A percentile compares a stretch with the other conserved stretches of the same genome.
Conservation (phyloP, 2,329 filamentous ascomycete species). For the Fusarium irregulare region DNA sequence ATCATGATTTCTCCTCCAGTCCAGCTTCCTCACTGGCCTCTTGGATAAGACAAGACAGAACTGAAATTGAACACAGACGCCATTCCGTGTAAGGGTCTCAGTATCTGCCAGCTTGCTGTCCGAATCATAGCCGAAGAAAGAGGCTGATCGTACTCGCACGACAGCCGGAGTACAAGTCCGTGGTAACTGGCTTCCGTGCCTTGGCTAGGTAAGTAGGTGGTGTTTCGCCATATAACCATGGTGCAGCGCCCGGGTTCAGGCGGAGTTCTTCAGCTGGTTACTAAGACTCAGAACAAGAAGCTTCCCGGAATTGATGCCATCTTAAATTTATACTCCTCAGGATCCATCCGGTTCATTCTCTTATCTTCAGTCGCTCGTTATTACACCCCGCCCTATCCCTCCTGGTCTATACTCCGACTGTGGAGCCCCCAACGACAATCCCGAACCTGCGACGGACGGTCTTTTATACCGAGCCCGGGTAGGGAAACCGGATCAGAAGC, state of each 20-base stretch:
- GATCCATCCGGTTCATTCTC: conserved; percentile 39
- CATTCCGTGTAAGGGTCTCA: conserved; percentile 41
- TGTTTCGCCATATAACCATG: conserved; percentile 32
- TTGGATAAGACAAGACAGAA: conserved; percentile 23
- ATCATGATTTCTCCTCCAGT: not conserved
- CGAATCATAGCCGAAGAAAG: conserved; percentile 38
- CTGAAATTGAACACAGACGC: conserved; percentile 32
- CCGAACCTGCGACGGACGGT: conserved; percentile 37
- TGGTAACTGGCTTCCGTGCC: conserved; percentile 23
- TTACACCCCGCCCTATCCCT: conserved; percentile 24
- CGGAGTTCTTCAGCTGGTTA: conserved; percentile 10
- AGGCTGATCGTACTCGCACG: conserved; percentile 40
- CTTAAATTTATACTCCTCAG: conserved; percentile 19
- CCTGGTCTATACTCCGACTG: conserved; percentile 29
- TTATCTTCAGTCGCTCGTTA: conserved; percentile 36
- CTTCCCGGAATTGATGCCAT: not conserved
- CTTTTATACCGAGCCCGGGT: conserved; percentile 35
- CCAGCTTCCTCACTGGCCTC: not conserved
- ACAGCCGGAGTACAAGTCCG: conserved; percentile 33
- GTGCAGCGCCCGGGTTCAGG: conserved; percentile 19
- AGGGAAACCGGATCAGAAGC: conserved; percentile 30
- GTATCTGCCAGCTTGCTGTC: conserved; percentile 34
- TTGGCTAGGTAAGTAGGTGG: conserved; percentile 1
- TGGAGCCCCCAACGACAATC: conserved; percentile 34
- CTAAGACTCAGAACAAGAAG: conserved; percentile 17